Percentiles rank a stretch among this genome's conserved stretches.
phyloP scores from a whole-genome alignment of 1,284 basidiomycete species.

The Psilocybe mexicana region DNA sequence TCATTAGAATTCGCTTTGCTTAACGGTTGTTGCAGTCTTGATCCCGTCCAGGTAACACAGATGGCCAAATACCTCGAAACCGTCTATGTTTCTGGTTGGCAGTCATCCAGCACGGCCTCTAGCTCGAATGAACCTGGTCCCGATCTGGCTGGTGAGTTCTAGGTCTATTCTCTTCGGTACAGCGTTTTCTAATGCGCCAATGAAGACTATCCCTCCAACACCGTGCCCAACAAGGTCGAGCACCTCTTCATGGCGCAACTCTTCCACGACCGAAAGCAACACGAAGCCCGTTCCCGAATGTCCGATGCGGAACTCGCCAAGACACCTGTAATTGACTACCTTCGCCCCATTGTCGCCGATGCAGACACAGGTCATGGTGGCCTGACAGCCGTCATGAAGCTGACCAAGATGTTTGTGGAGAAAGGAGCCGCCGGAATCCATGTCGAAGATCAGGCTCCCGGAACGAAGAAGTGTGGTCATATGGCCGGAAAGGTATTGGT shows the following conservation, averaged over 20 bases:
- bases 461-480: constrained; percentile 87
- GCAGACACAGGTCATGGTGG: constrained; percentile 87
- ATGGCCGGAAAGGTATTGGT: constrained; percentile 85
- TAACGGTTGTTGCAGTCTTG: constrained; percentile 59
- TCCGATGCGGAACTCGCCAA: constrained; percentile 74
- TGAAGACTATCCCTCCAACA: constrained; percentile 90
- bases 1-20: background rate
- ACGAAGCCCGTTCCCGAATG: constrained; percentile 72
- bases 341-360: constrained; percentile 77
- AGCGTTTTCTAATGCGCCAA: constrained; percentile 9
- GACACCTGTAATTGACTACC: constrained; percentile 64
- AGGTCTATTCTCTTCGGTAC: background rate
- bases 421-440: constrained; percentile 83
- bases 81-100: constrained; percentile 98
- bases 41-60: constrained; percentile 96
- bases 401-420: constrained; percentile 79
- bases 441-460: constrained; percentile 82
- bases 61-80: constrained; percentile 99
- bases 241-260: constrained; percentile 87
- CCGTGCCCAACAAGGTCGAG: constrained; percentile 91
- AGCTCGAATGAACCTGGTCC: constrained; percentile 95
- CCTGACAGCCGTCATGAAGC: constrained; percentile 78
- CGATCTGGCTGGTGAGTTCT: constrained; percentile 83
- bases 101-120: constrained; percentile 89
- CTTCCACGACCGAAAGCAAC: constrained; percentile 88